A percentile compares a stretch with the other conserved stretches of the same genome.
These are phyloP conservation scores for Raffaelea albimanens DNA, from an alignment of 2,329 filamentous ascomycete species.

Conservation along the genomic window DNA sequence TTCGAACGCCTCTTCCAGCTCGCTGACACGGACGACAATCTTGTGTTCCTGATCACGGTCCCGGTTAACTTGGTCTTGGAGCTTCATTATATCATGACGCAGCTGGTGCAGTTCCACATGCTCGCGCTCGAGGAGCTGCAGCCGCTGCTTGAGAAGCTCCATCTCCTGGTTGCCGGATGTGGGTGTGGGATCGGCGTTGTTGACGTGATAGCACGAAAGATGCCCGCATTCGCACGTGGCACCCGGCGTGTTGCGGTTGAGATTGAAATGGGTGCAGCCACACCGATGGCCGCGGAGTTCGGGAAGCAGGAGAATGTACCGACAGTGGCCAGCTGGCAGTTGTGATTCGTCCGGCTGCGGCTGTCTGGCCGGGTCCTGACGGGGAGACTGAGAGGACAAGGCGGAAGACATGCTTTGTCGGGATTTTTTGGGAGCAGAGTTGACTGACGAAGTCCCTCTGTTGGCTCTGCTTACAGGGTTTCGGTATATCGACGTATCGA, in stretches of 20 bases:
- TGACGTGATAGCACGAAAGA: constrained; percentile 48
- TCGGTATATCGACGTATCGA: not conserved
- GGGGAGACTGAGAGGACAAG: constrained; percentile 20
- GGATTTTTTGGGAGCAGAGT: not conserved
- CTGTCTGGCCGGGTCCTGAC: constrained; percentile 15
- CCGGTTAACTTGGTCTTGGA: constrained; percentile 16
- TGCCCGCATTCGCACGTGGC: constrained; percentile 51
- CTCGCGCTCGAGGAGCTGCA: constrained; percentile 34
- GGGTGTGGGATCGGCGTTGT: constrained; percentile 32
- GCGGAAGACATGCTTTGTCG: constrained; percentile 7
- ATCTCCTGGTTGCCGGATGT: constrained; percentile 32
- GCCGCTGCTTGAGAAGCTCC: constrained; percentile 36
- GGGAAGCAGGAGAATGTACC: constrained; percentile 47
- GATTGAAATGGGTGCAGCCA: constrained; percentile 47
- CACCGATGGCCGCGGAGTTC: constrained; percentile 50
- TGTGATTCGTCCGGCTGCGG: constrained; percentile 29
- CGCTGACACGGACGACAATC: constrained; percentile 33
- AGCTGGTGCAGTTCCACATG: constrained; percentile 18
- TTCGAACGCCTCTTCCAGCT: constrained; percentile 45
- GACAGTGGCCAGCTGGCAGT: constrained; percentile 48
- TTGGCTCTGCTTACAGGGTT: not conserved
- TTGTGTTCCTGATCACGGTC: constrained; percentile 24
- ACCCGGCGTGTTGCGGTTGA: constrained; percentile 42
- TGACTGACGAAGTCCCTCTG: not conserved
- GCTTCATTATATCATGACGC: constrained; percentile 18